Percentiles rank a stretch among this genome's conserved stretches.
Conservation (phyloP, 768 basidiomycete species). For the Agrocybe chaxingu region DNA sequence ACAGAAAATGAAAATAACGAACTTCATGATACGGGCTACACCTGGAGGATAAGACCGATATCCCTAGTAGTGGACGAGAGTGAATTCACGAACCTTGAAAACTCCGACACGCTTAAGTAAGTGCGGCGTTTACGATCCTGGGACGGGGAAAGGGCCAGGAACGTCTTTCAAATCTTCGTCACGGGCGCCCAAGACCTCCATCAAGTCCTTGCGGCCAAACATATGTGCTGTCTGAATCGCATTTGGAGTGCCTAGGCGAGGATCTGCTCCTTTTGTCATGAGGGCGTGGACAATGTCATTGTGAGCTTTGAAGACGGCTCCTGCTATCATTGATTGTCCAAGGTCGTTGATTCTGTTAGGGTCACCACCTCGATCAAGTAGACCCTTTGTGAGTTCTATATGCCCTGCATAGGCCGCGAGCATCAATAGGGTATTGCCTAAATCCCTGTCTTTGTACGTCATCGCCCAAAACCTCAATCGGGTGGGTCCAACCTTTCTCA, state of each 20-base stretch:
- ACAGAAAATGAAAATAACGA: no score
- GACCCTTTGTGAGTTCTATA: conserved; percentile 43
- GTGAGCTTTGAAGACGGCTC: conserved; percentile 74
- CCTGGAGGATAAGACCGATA: no score
- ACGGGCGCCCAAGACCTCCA: conserved; percentile 54
- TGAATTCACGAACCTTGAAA: no score
- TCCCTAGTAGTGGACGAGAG: no score
- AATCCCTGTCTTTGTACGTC: not conserved
- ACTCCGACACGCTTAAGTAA: no score
- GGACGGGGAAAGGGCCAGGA: conserved; percentile 24
- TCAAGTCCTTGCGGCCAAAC: conserved; percentile 57
- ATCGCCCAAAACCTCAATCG: not conserved
- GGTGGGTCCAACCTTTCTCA: conserved; percentile 42
- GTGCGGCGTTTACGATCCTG: not conserved
- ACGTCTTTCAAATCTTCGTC: conserved; percentile 48
- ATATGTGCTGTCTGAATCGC: conserved; percentile 69
- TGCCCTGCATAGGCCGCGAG: conserved; percentile 75
- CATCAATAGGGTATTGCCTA: conserved; percentile 81
- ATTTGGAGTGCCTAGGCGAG: conserved; percentile 60
- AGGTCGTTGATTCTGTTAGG: conserved; percentile 69
- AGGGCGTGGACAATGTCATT: conserved; percentile 61
- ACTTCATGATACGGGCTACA: no score
- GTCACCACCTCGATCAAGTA: conserved; percentile 59
- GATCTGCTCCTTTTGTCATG: conserved; percentile 55
- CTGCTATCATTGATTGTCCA: conserved; percentile 71